Base-by-base conservation (phyloP, 1,284 basidiomycete genomes). In the Malassezia restricta region DNA sequence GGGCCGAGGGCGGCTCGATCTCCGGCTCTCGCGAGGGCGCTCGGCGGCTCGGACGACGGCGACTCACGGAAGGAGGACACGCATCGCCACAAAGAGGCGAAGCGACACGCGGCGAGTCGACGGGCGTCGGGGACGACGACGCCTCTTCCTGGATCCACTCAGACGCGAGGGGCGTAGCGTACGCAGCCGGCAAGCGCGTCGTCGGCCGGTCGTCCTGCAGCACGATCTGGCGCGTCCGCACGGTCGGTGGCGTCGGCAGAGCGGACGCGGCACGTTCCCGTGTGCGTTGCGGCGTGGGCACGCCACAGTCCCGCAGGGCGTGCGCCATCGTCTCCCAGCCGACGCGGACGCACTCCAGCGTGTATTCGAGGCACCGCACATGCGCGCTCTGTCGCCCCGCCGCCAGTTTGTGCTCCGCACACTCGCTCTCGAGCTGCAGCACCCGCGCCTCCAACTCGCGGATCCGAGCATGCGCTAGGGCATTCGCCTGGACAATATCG, bases 401-500 rank as follows among this genome's bases (percentile, higher is more conserved):
- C 0, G 53, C 51, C 7, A 66, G 47, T 4, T 47, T 40, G 20
- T 59, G 59, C 29, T 65, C 50, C 1, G 54, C 54, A 24, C 61
- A 59, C 43, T 71, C 66, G 9, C 51, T 47, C 45, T 71, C 68
- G 7, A 71, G 55, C 9, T 43, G 30, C 6, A 64, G 57, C 5
- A 71, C 58, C 28, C 63, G 61, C 33, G 57, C 51, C 48, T 71
- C 68, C 24, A 71, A 56, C 45, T 71, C 68, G 15, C 67, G 61
- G 29, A 66, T 63, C 27, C 67, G 63, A 31, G 66, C 41, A 43
- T 68, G 64, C 0, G 57, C 51, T 0, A 62, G 35, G 14, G 68
- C 60, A 31, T 71, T 71, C 42, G 62, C 52, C 46, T 66, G 69
- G 49, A 71, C 69, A 51, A 71, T 63, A 37, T 71, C 66, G 31